Conservation (phyloP, 1,284 basidiomycete genomes). For the Apiotrichum siamense region DNA sequence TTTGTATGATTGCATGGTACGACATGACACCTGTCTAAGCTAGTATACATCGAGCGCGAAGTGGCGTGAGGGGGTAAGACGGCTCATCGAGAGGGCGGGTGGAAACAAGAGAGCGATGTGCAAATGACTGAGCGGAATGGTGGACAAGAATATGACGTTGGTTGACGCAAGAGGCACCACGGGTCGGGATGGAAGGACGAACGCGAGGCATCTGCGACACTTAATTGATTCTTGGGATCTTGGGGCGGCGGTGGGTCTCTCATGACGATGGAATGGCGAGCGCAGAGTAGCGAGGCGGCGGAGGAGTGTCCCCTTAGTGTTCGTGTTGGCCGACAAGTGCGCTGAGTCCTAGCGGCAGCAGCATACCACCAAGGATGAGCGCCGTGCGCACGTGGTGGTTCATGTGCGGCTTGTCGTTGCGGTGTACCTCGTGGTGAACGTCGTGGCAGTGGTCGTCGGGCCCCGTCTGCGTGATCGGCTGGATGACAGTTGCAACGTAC, state of each 20-base stretch:
- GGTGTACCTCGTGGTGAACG: slow-evolving; percentile 28
- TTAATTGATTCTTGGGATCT: too few species aligned
- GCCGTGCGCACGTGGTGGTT: slow-evolving; percentile 50
- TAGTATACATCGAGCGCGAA: slow-evolving; percentile 5
- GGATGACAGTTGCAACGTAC: slow-evolving; percentile 86
- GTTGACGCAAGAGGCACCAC: too few species aligned
- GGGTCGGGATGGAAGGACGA: too few species aligned
- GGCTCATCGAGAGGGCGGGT: too few species aligned
- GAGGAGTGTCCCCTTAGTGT: slow-evolving; percentile 24
- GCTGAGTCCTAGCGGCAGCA: slow-evolving; percentile 58
- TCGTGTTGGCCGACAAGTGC: slow-evolving; percentile 51
- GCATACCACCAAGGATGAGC: slow-evolving; percentile 63
- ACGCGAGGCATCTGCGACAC: too few species aligned
- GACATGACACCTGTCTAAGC: slow-evolving; percentile 1
- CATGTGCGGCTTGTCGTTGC: slow-evolving; percentile 48
- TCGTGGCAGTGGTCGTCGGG: slow-evolving; percentile 20
- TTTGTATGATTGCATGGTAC: background rate
- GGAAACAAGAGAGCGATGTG: too few species aligned
- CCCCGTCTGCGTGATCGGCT: slow-evolving; percentile 53
- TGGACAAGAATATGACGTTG: too few species aligned
- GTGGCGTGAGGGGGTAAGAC: too few species aligned
- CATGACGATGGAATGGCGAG: too few species aligned
- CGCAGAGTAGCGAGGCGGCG: too few species aligned
- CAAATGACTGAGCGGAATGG: too few species aligned
- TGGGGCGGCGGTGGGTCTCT: too few species aligned